These are phyloP conservation scores for Xylaria sp. DNA, from an alignment of 2,329 filamentous ascomycete species.

Conservation along the genomic window DNA sequence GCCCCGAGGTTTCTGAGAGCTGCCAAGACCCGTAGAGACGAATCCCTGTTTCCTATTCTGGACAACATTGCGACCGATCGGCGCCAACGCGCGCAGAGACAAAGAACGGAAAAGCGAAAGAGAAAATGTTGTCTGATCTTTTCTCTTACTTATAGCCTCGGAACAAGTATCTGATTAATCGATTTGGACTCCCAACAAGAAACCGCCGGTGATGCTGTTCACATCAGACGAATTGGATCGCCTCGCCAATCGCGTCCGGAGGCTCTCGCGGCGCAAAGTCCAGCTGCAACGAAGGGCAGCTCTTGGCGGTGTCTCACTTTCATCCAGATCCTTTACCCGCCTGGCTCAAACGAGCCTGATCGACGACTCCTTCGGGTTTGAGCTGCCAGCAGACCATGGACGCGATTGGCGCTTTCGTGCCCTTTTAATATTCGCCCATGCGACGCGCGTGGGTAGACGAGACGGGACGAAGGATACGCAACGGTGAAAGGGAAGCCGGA, in stretches of 20 bases:
- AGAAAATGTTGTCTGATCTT: neutral
- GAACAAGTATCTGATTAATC: neutral
- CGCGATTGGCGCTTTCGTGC: slow-evolving; percentile 6
- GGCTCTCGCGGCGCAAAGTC: neutral
- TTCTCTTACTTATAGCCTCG: neutral
- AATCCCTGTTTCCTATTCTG: slow-evolving; percentile 40
- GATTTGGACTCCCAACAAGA: too few species aligned
- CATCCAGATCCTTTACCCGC: slow-evolving; percentile 36
- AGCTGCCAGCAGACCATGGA: slow-evolving; percentile 24
- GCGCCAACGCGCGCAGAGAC: neutral
- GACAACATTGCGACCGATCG: slow-evolving; percentile 14
- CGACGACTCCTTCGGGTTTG: slow-evolving; percentile 36
- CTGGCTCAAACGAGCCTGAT: slow-evolving; percentile 44
- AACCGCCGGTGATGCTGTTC: neutral
- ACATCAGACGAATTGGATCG: neutral
- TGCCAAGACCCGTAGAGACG: slow-evolving; percentile 37
- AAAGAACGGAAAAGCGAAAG: neutral
- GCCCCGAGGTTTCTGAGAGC: slow-evolving; percentile 41
- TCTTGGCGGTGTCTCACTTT: slow-evolving; percentile 46
- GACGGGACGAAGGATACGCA: slow-evolving; percentile 1
- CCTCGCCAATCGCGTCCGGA: neutral
- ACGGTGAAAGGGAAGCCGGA: slow-evolving; percentile 12
- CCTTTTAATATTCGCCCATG: neutral
- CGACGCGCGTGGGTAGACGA: neutral
- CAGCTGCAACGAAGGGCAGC: neutral